Evolutionary conservation across 2,329 filamentous ascomycete species (phyloP), one percentile per base, ranked within the genome.

Genomic region (Claviceps paspali): DNA sequence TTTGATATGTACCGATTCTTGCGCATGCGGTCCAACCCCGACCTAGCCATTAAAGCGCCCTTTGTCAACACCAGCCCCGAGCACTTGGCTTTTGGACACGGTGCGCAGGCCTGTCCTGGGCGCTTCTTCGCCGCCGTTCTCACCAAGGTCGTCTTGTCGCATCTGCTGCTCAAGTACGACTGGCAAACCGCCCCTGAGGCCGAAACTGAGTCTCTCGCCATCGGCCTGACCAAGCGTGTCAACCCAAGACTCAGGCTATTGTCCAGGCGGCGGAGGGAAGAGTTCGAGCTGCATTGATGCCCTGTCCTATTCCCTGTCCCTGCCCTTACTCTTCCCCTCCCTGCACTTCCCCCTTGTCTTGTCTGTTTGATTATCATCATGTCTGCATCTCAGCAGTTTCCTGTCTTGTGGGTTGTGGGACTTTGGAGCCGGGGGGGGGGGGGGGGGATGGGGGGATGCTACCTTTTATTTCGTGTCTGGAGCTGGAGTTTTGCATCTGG

Each of bases 1-100:
- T 42, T 32, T n/a, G 40, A 42, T 11, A 32, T 42, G 27, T 40
- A 42, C 27, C 40, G 40, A 12, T 42, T 42, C 12, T n/a, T 34
- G n/a, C 40, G 40, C 11, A 42, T 42, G 40, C 37, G 38, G 10
- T 33, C 30, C 22, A 21, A 29, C 11, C 34, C 38, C 2, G 37
- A 35, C 14, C 34, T 35, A 17, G 40, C 40, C 27, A 39, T 33
- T 17, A 40, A 40, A 28, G 40, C 40, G 5, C 40, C 40, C 5
- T 24, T 42, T 7, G 35, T 42, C 6, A 35, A 40, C 4, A 39
- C 40, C 8, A 42, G 40, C 30, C 34, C 40, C 5, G 40, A 42
- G 6, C 40, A 42, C 28, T 24, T 42, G 22, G 40, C 40, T 1
- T 42, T 42, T 30, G 40, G 40, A 19, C 38, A 42, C n/a, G 40